A percentile compares a stretch with the other conserved stretches of the same genome.
Evolutionary conservation across 1,284 basidiomycete genomes (phyloP).

Genomic region (Malassezia furfur): DNA sequence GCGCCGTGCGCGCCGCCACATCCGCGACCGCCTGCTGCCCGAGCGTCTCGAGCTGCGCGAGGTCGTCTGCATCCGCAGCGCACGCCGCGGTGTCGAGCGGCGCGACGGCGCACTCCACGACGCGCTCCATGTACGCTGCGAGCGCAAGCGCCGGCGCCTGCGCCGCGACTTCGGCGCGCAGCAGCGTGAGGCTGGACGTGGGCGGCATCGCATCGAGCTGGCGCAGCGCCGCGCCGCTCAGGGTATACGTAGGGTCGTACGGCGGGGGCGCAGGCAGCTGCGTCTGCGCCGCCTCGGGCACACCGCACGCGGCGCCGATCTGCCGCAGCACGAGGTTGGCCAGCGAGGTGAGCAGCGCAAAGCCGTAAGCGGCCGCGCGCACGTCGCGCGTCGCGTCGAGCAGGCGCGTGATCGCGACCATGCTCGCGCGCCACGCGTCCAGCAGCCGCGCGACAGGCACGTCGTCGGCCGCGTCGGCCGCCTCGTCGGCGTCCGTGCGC

Average conservation of each 20-base stretch:
- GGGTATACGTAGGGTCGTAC: background rate
- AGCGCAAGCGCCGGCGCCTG: background rate
- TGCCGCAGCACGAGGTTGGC: constrained; percentile 9
- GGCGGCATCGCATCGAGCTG: constrained; percentile 6
- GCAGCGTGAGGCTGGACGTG: background rate
- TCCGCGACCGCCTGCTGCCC: constrained; percentile 5
- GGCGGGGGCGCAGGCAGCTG: background rate
- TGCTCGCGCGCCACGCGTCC: constrained; percentile 2
- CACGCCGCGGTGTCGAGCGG: background rate
- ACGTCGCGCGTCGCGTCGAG: background rate
- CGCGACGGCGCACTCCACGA: background rate
- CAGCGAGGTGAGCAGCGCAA: constrained; percentile 5
- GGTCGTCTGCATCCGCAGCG: background rate
- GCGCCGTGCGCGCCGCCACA: background rate
- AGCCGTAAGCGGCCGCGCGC: background rate
- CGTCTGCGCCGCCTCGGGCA: background rate
- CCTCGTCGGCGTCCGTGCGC: background rate
- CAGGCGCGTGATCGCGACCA: background rate
- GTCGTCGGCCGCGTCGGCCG: background rate
- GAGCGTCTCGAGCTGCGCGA: constrained; percentile 4
- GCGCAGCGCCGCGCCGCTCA: background rate
- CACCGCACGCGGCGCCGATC: background rate
- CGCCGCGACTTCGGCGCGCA: constrained; percentile 1
- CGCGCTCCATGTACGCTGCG: background rate
- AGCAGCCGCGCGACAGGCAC: background rate